These are phyloP conservation scores for Fragaria ananassa DNA, from an alignment of 306 rosid genomes.

Conservation along the genomic window DNA sequence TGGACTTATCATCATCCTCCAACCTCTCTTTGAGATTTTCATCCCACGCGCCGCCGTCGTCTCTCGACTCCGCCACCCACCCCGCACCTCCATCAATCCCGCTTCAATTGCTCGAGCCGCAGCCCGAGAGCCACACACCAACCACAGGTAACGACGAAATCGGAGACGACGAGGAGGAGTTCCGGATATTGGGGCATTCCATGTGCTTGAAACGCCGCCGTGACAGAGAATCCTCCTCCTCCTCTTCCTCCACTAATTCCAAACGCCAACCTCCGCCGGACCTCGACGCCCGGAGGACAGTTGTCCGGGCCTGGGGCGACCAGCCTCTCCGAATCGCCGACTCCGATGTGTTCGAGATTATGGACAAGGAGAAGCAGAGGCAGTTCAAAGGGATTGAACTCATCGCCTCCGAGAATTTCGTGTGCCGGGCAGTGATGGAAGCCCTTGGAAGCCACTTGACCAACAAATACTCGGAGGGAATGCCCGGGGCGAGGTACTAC, in stretches of 20 bases:
- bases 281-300: constrained; percentile 50
- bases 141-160: neutral
- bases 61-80: too few species aligned
- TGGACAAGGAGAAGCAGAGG: constrained; percentile 81
- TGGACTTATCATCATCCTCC: too few species aligned
- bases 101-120: too few species aligned
- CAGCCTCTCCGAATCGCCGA: constrained; percentile 62
- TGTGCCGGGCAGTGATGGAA: constrained; percentile 81
- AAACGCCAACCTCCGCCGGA: constrained; percentile 26
- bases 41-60: too few species aligned
- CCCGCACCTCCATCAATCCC: too few species aligned
- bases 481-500: constrained; percentile 84
- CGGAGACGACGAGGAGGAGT: constrained; percentile 52
- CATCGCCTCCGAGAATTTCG: constrained; percentile 90
- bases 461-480: constrained; percentile 88
- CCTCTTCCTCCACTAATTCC: too few species aligned
- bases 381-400: constrained; percentile 78
- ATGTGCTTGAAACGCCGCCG: constrained; percentile 79
- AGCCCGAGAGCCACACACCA: too few species aligned
- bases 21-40: too few species aligned
- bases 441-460: constrained; percentile 90
- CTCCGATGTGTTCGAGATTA: constrained; percentile 58
- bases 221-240: constrained; percentile 52
- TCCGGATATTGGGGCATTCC: constrained; percentile 79
- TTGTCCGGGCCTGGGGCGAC: constrained; percentile 70